phyloP scores from a whole-genome alignment of 2,329 filamentous ascomycete genomes.

The Didymella lethalis region DNA sequence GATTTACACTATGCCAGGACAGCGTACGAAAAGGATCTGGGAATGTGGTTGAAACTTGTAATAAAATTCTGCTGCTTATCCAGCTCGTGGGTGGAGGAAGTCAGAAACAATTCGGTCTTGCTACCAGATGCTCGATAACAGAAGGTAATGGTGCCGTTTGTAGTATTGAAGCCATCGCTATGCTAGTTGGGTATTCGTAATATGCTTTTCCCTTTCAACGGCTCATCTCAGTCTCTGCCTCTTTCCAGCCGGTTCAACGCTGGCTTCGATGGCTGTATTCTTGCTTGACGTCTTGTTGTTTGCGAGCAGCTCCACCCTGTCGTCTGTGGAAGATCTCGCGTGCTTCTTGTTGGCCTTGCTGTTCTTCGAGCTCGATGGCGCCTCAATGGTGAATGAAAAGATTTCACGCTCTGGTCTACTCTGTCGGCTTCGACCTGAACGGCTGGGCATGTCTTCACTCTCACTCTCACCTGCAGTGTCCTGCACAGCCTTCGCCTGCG shows the following conservation, averaged over 20 bases:
- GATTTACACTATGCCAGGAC: no score
- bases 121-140: background rate
- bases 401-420: constrained; percentile 39
- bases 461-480: constrained; percentile 17
- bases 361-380: constrained; percentile 39
- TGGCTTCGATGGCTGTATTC: background rate
- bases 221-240: constrained; percentile 14
- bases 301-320: background rate
- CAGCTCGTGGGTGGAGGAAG: no score
- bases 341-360: constrained; percentile 16
- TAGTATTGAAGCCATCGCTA: constrained; percentile 4
- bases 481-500: constrained; percentile 21
- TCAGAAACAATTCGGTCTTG: background rate
- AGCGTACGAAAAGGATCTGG: no score
- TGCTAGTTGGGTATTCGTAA: background rate
- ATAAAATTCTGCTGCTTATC: no score
- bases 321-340: constrained; percentile 2
- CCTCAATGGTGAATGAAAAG: constrained; percentile 49
- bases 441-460: constrained; percentile 18
- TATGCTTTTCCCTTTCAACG: background rate
- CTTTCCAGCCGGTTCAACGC: constrained; percentile 14
- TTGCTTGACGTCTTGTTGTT: background rate
- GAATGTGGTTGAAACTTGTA: no score
- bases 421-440: constrained; percentile 23
- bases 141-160: background rate